Base-by-base conservation (phyloP, 345 rosid species). In the Citrus australasica region DNA sequence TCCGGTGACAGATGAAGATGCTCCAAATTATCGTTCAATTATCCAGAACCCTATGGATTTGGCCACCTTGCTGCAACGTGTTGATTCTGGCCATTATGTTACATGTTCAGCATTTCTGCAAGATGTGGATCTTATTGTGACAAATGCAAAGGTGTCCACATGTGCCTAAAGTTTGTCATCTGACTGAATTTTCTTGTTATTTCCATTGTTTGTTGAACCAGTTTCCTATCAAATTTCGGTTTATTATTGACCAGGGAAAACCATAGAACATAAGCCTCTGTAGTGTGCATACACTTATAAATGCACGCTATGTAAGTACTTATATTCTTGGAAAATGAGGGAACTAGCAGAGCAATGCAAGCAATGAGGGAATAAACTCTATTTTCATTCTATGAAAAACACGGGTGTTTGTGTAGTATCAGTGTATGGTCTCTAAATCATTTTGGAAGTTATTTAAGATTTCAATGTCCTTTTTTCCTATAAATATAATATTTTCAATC, bases 21-120 rank as follows among this genome's bases (percentile, higher is more conserved):
- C 98, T 80, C 99, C 98, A 78, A 93, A 92, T 77, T 97, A 97
- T 82, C 91, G 92, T 69, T 70, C 97, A 46, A 82, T 97, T 67
- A 90, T 97, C 85, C 97, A 94, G 83, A 94, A 86, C 83, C 98
- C 99, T 13, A 93, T 97, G 99, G 99, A 97, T 81, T 51, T 91
- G 71, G 96, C 98, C 71, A 94, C 98, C 58, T 74, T 97, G 79
- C 84, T 97, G 79, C 98, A 93, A 84, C 95, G 83, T 80, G 99
- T 94, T 27, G 98, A 94, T 80, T 75, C 92, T 77, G 99, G 98
- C 76, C 95, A 92, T 61, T 97, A 89, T 84, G 81, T 97, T 69
- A 87, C 98, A 53, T 92, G 95, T 84, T 85, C 97, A 76, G 84
- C 91, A 69, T 97, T 97, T 82, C 80, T 94, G 86, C 94, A 89